Base-by-base conservation (phyloP, 2,329 filamentous ascomycete species). In the Ophiostoma pallidulum region DNA sequence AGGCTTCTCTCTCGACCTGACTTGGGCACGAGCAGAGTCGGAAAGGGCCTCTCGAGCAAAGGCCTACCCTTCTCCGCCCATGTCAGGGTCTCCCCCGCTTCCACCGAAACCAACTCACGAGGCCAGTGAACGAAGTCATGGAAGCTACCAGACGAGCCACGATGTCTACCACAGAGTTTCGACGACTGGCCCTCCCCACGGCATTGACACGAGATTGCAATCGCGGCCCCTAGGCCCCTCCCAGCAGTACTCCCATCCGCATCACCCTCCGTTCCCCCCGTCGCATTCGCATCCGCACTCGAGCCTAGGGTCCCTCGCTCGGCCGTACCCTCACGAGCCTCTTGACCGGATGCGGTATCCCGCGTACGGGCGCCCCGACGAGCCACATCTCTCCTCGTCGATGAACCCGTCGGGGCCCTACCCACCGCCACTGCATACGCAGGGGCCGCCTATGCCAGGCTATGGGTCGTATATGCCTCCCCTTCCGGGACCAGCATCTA, bases 61-160 rank as follows among this genome's bases (percentile, higher is more conserved):
- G 71, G 76, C 74, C 63, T 84, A 84, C 68, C 80, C 79, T 63
- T 84, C 80, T 73, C 80, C 80, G 69, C 80, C 80, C 73, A 84
- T 84, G 80, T 83, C 80, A 72, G 78, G 77, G 63, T 82, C 80
- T 70, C 77, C 79, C 60, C 73, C 73, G 58, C 68, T 74, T 59
- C 74, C 77, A 65, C 69, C 72, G 62, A 79, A 75, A 69, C 63
- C 67, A 69, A 71, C 71, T 63, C 73, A 69, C 65, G 75, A 79
- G 66, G 70, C 70, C 59, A 70, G 69, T 65, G 72, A 75, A 64
- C 71, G 73, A 64, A 67, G 70, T 60, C 72, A 74, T 59, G 68
- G 65, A 60, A 62, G 63, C 57, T 75, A 69, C 57, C 64, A 66
- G 50, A 59, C 52, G 46, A 65, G 64, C 56, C 70, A 75, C 58